A percentile compares a stretch with the other conserved stretches of the same genome.
These are phyloP conservation scores for Chaetomium globosum DNA, from an alignment of 2,329 filamentous ascomycete species.

Conservation along the genomic window DNA sequence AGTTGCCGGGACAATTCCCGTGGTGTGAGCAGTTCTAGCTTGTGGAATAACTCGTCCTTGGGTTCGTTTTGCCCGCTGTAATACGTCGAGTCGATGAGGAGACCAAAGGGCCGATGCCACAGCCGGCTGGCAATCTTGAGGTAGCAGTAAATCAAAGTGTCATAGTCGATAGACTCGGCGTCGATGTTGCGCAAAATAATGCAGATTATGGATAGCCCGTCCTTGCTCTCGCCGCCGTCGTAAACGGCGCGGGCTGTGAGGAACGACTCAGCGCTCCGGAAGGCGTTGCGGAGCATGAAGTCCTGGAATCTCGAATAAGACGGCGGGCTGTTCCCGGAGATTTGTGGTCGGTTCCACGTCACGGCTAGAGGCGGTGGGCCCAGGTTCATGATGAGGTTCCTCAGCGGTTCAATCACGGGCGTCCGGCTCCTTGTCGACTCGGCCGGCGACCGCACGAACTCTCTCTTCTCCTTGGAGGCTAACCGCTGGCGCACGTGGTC, in stretches of 20 bases:
- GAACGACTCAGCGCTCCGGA: constrained; percentile 65
- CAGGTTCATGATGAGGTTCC: constrained; percentile 65
- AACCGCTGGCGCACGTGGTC: constrained; percentile 68
- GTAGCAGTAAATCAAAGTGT: constrained; percentile 68
- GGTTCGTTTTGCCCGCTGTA: constrained; percentile 69
- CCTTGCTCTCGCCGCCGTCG: constrained; percentile 71
- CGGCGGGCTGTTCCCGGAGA: constrained; percentile 64
- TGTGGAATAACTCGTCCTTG: constrained; percentile 66
- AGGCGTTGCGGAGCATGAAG: constrained; percentile 72
- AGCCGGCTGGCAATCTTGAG: constrained; percentile 71
- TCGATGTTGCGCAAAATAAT: constrained; percentile 70
- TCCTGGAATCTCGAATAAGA: constrained; percentile 70
- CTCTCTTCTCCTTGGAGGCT: constrained; percentile 60
- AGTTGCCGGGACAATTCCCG: constrained; percentile 62
- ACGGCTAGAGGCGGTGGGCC: constrained; percentile 69
- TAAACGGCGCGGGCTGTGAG: constrained; percentile 67
- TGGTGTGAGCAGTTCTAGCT: constrained; percentile 64
- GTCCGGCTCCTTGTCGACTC: constrained; percentile 57
- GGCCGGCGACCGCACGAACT: constrained; percentile 57
- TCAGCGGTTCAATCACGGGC: constrained; percentile 61
- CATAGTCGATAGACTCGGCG: constrained; percentile 65
- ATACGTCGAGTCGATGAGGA: constrained; percentile 70
- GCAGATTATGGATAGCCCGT: constrained; percentile 69
- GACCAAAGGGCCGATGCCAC: constrained; percentile 69
- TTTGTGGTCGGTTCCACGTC: constrained; percentile 68